A percentile compares a stretch with the other conserved stretches of the same genome.
These are phyloP conservation scores for Sclerotinia trifoliorum DNA, from an alignment of 2,329 filamentous ascomycete species.

Conservation along the genomic window DNA sequence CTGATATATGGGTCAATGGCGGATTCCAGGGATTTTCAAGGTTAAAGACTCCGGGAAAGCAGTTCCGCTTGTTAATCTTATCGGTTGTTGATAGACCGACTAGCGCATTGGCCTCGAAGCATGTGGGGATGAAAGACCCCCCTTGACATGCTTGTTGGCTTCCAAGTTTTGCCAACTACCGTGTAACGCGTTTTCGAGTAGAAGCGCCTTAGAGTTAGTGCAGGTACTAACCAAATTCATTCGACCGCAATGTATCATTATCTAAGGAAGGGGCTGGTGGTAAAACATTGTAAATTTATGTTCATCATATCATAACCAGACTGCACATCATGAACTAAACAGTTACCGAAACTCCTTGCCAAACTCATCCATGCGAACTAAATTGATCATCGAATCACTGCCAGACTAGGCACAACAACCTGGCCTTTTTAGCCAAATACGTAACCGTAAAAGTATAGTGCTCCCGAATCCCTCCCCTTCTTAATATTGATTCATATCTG, in stretches of 20 bases:
- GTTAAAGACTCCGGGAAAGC: background rate
- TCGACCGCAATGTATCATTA: background rate
- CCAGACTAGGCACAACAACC: background rate
- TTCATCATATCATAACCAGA: constrained; percentile 21
- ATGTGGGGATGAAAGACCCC: background rate
- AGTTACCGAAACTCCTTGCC: constrained; percentile 10
- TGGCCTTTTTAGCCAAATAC: background rate
- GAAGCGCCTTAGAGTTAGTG: background rate
- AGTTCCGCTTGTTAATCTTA: background rate
- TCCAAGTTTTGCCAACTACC: background rate
- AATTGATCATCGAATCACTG: background rate
- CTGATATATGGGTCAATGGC: background rate
- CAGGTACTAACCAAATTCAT: background rate
- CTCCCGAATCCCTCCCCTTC: background rate
- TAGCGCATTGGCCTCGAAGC: background rate
- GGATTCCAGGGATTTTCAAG: no score
- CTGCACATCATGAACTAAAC: background rate
- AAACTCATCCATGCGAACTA: background rate
- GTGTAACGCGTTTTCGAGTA: background rate
- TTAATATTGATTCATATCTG: background rate
- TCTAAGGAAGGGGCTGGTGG: background rate
- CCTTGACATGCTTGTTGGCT: background rate
- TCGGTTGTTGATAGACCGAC: constrained; percentile 5
- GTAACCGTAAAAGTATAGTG: background rate
- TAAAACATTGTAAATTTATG: constrained; percentile 6